These are phyloP conservation scores for Sporothrix humicola DNA, from an alignment of 2,329 filamentous ascomycete genomes.

Conservation along the genomic window DNA sequence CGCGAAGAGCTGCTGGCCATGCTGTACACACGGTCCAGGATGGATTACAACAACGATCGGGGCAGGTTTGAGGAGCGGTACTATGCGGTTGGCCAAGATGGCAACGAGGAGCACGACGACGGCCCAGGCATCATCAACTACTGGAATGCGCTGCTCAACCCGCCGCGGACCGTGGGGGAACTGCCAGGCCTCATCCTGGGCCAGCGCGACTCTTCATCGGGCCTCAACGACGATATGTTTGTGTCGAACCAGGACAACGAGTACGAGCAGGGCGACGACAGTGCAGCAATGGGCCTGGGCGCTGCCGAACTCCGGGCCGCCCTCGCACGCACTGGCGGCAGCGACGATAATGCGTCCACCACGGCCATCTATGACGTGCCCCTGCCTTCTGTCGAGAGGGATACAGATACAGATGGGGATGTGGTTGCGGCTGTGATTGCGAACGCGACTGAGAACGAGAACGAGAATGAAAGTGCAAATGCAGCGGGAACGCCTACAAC, in stretches of 20 bases:
- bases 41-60: not conserved
- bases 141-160: slow-evolving; percentile 53
- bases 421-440: not conserved
- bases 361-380: slow-evolving; percentile 3
- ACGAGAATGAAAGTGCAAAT: no score
- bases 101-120: slow-evolving; percentile 35
- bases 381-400: not conserved
- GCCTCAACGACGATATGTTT: slow-evolving; percentile 25
- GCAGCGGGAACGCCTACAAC: no score
- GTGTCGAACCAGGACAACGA: slow-evolving; percentile 22
- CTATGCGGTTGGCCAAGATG: not conserved
- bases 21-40: slow-evolving; percentile 50
- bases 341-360: slow-evolving; percentile 9
- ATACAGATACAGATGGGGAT: no score
- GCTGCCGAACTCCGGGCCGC: not conserved
- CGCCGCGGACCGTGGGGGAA: slow-evolving; percentile 53
- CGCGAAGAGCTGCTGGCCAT: slow-evolving; percentile 39
- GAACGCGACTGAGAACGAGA: not conserved
- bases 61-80: slow-evolving; percentile 28
- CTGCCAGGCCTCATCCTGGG: slow-evolving; percentile 48
- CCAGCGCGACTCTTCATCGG: slow-evolving; percentile 29
- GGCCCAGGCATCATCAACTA: slow-evolving; percentile 49
- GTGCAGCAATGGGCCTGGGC: slow-evolving; percentile 18
- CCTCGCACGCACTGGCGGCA: not conserved
- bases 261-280: slow-evolving; percentile 4